These are phyloP conservation scores for Arthonia radiata DNA, from an alignment of 495 filamentous ascomycete species.

Conservation along the genomic window DNA sequence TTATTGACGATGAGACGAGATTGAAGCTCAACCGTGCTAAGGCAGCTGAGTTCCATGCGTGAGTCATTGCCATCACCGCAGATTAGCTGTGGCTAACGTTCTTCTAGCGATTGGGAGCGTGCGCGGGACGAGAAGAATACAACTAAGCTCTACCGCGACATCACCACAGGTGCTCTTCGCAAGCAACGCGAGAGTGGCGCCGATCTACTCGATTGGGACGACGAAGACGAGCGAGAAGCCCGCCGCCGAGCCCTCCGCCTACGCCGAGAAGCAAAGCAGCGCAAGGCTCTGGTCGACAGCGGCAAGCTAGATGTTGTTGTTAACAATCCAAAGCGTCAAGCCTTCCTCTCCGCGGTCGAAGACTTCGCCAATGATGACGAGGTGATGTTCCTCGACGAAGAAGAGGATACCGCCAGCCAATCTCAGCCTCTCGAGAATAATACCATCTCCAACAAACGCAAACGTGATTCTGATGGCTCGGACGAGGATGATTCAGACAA, in stretches of 20 bases:
- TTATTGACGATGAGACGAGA: constrained; percentile 66
- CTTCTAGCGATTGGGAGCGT: constrained; percentile 33
- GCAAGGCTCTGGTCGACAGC: constrained; percentile 59
- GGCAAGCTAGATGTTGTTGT: constrained; percentile 37
- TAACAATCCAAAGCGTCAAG: constrained; percentile 66
- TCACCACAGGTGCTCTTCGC: constrained; percentile 65
- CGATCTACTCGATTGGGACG: constrained; percentile 53
- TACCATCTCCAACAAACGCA: constrained; percentile 20
- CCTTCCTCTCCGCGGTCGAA: constrained; percentile 75
- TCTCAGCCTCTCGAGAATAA: constrained; percentile 16
- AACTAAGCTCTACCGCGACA: constrained; percentile 71
- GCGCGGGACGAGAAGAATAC: constrained; percentile 58
- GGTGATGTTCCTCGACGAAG: constrained; percentile 34
- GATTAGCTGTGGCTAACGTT: background rate
- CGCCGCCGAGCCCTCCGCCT: no score
- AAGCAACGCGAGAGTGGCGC: constrained; percentile 51
- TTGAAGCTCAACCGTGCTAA: constrained; percentile 51
- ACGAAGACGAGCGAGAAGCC: constrained; percentile 59
- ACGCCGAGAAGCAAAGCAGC: constrained; percentile 61
- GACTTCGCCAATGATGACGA: constrained; percentile 62
- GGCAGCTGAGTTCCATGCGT: constrained; percentile 74
- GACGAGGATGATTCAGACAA: constrained; percentile 24
- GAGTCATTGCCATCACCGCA: constrained; percentile 17
- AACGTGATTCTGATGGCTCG: constrained; percentile 24
- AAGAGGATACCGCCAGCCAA: constrained; percentile 8